Conservation (phyloP, 768 basidiomycete species). For the Termitomyces sp. region DNA sequence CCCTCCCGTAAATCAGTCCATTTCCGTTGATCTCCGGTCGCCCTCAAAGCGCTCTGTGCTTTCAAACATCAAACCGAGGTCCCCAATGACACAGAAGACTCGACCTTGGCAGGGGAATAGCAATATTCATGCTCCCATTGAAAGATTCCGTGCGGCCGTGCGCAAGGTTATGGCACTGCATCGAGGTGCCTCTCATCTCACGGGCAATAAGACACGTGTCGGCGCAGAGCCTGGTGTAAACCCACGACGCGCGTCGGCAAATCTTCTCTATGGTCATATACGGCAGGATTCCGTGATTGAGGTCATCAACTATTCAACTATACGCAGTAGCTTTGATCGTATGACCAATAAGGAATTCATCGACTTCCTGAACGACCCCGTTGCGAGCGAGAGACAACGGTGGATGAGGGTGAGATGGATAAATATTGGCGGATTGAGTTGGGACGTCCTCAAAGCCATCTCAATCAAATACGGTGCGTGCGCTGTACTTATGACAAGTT, state of each 20-base stretch:
- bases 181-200: constrained; percentile 40
- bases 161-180: constrained; percentile 61
- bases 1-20: not conserved
- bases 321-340: constrained; percentile 45
- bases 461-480: constrained; percentile 58
- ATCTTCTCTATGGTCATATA: constrained; percentile 52
- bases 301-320: constrained; percentile 58
- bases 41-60: constrained; percentile 11
- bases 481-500: not conserved
- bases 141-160: constrained; percentile 50
- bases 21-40: not conserved
- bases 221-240: constrained; percentile 74
- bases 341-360: constrained; percentile 63
- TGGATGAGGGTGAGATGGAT: constrained; percentile 77
- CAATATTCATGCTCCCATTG: constrained; percentile 31
- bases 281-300: constrained; percentile 61
- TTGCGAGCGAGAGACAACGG: constrained; percentile 41
- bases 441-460: constrained; percentile 69
- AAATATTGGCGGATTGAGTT: constrained; percentile 61
- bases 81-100: constrained; percentile 5
- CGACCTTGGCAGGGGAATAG: constrained; percentile 10
- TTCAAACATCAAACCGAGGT: constrained; percentile 6
- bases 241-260: constrained; percentile 55
- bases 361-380: constrained; percentile 41
- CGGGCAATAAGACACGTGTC: constrained; percentile 25